A percentile compares a stretch with the other conserved stretches of the same genome.
These are phyloP conservation scores for Emergomyces orientalis DNA, from an alignment of 2,329 filamentous ascomycete species.

Conservation along the genomic window DNA sequence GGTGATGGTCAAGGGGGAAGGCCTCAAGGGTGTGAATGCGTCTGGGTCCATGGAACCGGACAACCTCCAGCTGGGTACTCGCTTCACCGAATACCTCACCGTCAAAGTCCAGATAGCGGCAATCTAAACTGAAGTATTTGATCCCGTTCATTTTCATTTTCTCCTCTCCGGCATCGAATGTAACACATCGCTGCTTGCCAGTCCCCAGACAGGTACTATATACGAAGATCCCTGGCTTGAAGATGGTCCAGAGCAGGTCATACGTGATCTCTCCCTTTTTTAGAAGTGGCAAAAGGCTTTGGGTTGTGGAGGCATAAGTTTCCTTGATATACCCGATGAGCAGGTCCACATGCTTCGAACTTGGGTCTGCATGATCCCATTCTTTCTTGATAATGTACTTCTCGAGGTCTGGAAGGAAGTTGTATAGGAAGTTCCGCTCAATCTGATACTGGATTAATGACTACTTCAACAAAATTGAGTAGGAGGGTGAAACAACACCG, in stretches of 20 bases:
- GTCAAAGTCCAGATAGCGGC: conserved; percentile 25
- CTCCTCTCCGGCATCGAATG: conserved; percentile 19
- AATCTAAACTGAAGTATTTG: conserved; percentile 11
- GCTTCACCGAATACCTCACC: conserved; percentile 20
- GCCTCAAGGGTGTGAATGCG: conserved; percentile 24
- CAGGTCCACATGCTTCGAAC: conserved; percentile 17
- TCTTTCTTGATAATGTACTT: conserved; percentile 7
- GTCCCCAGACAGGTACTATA: conserved; percentile 23
- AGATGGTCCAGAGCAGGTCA: conserved; percentile 30
- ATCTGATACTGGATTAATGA: conserved; percentile 7
- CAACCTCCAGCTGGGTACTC: conserved; percentile 19
- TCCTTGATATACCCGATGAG: conserved; percentile 23
- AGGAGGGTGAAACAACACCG: conserved; percentile 14
- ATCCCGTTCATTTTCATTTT: conserved; percentile 14
- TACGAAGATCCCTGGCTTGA: conserved; percentile 25
- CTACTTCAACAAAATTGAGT: conserved; percentile 7
- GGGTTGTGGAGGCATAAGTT: conserved; percentile 18
- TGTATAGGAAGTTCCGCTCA: conserved; percentile 19
- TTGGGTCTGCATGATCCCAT: neutral
- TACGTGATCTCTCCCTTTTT: conserved; percentile 26
- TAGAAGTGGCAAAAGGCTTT: conserved; percentile 23
- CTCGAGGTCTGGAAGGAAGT: conserved; percentile 20
- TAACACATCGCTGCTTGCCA: conserved; percentile 18
- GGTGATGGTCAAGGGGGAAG: conserved; percentile 26
- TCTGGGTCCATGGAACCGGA: conserved; percentile 23